A percentile compares a stretch with the other conserved stretches of the same genome.
Evolutionary conservation across 176 grass and related monocot species (phyloP).

Genomic region (Alopecurus myosuroides): DNA sequence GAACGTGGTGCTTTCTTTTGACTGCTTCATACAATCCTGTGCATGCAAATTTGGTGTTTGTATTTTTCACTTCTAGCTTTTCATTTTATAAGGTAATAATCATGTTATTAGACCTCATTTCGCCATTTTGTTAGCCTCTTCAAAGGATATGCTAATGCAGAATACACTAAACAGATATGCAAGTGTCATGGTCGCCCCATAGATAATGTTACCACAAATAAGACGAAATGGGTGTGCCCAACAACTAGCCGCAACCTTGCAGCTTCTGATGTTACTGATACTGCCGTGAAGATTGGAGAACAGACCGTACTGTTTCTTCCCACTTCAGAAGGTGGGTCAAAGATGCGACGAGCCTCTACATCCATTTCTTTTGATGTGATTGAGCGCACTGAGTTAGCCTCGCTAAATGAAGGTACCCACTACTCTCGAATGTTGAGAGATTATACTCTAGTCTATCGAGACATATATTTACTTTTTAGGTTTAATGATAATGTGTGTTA

Average conservation of each 20-base stretch:
- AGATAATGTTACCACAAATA: constrained; percentile 27
- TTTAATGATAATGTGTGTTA: constrained; percentile 22
- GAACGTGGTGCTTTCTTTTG: constrained; percentile 3
- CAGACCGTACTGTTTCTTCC: constrained; percentile 66
- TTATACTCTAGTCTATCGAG: neutral
- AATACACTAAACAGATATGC: constrained; percentile 62
- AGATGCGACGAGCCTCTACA: constrained; percentile 30
- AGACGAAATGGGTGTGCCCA: constrained; percentile 48
- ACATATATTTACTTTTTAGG: neutral
- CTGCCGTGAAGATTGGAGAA: constrained; percentile 73
- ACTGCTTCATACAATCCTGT: constrained; percentile 13
- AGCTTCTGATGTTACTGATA: constrained; percentile 74
- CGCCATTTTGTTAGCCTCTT: neutral
- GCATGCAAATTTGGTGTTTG: constrained; percentile 10
- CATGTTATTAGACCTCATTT: neutral
- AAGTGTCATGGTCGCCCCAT: constrained; percentile 70
- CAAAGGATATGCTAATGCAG: constrained; percentile 15
- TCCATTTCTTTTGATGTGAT: constrained; percentile 64
- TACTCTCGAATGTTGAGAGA: neutral
- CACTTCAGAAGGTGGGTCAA: constrained; percentile 41
- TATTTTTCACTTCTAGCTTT: neutral
- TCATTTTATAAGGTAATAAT: constrained; percentile 1
- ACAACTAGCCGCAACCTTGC: constrained; percentile 50
- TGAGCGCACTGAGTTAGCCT: constrained; percentile 67
- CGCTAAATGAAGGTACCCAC: constrained; percentile 70